Evolutionary conservation across 192 early-diverging fungal species (phyloP).

Genomic region (Backusella tuberculispora): DNA sequence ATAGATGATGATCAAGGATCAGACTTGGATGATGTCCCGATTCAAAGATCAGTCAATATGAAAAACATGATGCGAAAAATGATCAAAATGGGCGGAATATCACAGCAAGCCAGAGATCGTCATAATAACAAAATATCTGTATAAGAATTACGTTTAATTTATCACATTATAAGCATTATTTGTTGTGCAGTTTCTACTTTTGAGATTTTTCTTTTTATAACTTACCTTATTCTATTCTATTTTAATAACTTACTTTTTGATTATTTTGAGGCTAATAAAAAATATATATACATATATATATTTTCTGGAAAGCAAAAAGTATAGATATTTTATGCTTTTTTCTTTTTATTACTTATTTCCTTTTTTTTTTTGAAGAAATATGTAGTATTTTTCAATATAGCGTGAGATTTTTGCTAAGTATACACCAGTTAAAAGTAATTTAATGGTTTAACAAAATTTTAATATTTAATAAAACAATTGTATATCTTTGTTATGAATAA

Average conservation of each 20-base stretch:
- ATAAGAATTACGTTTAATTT: not conserved
- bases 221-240: not conserved
- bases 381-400: too few relatives aligned
- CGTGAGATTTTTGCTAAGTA: too few relatives aligned
- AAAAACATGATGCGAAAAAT: slow-evolving; percentile 20
- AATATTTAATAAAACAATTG: too few relatives aligned
- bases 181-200: not conserved
- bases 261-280: not conserved
- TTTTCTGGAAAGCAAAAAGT: not conserved
- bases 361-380: not conserved
- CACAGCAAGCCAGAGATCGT: slow-evolving; percentile 2
- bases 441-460: too few relatives aligned
- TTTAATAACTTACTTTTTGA: slow-evolving; percentile 7
- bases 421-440: too few relatives aligned
- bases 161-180: not conserved
- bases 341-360: not conserved
- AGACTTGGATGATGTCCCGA: not conserved
- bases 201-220: not conserved
- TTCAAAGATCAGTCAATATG: slow-evolving; percentile 18
- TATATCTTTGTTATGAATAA: too few relatives aligned
- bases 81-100: slow-evolving; percentile 24
- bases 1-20: not conserved
- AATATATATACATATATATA: not conserved
- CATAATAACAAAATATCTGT: slow-evolving; percentile 11
- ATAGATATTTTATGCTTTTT: not conserved